phyloP scores from a whole-genome alignment of 2,329 filamentous ascomycete genomes.

The Claviceps paspali region DNA sequence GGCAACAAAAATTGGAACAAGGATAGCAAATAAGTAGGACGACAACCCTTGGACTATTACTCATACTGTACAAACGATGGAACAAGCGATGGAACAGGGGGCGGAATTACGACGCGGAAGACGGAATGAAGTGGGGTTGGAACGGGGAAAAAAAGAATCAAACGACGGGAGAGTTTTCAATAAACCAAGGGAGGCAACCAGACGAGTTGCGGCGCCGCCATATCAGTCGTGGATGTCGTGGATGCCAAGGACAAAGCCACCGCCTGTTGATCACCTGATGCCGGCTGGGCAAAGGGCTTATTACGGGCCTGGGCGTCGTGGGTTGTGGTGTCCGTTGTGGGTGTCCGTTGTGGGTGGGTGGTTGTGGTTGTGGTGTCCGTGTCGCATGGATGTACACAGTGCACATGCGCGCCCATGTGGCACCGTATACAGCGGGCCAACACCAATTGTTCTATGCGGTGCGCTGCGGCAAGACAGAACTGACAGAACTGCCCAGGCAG shows the following conservation, averaged over 20 bases:
- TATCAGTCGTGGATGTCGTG: too few relatives aligned
- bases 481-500: too few relatives aligned
- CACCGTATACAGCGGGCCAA: too few relatives aligned
- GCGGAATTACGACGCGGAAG: not conserved
- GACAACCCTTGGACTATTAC: not conserved
- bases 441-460: too few relatives aligned
- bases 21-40: conserved; percentile 4
- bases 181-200: not conserved
- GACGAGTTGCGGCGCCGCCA: not conserved
- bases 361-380: not conserved
- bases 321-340: too few relatives aligned
- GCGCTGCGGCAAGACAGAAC: too few relatives aligned
- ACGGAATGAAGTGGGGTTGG: not conserved
- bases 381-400: too few relatives aligned
- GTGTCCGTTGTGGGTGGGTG: not conserved
- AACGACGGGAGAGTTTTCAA: too few relatives aligned
- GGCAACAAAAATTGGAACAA: not conserved
- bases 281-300: not conserved
- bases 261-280: not conserved
- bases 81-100: not conserved
- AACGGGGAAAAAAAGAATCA: not conserved
- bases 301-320: too few relatives aligned
- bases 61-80: not conserved
- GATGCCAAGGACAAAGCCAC: not conserved
- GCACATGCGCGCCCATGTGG: too few relatives aligned